Conservation (phyloP, 176 grass and related monocot species). For the Juncus inflexus region DNA sequence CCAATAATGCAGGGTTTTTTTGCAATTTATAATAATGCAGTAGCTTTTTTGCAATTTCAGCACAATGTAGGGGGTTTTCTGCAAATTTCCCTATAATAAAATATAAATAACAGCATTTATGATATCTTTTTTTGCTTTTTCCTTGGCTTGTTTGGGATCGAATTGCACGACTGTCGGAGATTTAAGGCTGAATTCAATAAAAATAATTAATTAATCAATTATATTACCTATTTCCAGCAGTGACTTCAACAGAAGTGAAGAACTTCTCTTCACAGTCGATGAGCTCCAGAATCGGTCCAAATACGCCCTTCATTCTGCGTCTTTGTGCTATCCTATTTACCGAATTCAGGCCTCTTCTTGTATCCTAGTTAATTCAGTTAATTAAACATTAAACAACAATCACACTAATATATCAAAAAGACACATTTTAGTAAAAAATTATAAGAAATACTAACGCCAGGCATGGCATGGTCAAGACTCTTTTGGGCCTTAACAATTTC, state of each 20-base stretch:
- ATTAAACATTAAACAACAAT: constrained; percentile 11
- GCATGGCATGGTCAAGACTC: constrained; percentile 83
- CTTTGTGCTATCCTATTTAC: constrained; percentile 85
- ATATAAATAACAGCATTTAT: too few relatives aligned
- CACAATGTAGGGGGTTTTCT: too few relatives aligned
- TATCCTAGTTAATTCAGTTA: constrained; percentile 57
- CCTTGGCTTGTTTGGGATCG: too few relatives aligned
- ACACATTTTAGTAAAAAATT: constrained; percentile 8
- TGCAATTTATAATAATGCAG: background rate
- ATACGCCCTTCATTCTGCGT: constrained; percentile 71
- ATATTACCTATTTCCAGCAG: constrained; percentile 74
- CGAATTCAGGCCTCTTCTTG: constrained; percentile 92
- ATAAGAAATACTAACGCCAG: constrained; percentile 52
- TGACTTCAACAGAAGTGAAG: constrained; percentile 98
- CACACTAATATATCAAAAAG: constrained; percentile 1
- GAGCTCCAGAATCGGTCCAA: constrained; percentile 90
- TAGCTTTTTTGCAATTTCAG: too few relatives aligned
- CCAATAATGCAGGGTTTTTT: background rate
- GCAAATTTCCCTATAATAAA: too few relatives aligned
- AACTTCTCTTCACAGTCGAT: constrained; percentile 94
- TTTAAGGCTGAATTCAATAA: constrained; percentile 7
- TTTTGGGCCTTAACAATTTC: constrained; percentile 87
- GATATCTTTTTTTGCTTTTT: too few relatives aligned
- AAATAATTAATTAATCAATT: constrained; percentile 3
- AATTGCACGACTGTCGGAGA: background rate